Base-by-base conservation (phyloP, 306 rosid species). In the Rubus idaeus region DNA sequence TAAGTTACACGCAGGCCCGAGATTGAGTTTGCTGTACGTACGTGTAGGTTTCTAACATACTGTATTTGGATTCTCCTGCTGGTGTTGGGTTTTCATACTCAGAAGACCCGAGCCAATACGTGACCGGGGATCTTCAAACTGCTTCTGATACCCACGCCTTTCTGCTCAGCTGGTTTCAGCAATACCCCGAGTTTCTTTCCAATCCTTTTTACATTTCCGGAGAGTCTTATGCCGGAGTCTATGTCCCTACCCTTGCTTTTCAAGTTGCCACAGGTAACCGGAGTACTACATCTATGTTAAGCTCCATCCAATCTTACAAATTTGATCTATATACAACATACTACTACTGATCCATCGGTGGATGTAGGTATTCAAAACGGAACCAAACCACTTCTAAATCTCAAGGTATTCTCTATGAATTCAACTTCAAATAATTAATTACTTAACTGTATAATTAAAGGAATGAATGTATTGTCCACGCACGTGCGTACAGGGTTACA, bases 171-270 rank as follows among this genome's bases (percentile, higher is more conserved):
- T 90, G 98, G 98, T 89, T 91, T 82, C 49, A 84, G 80, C 82
- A 78, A 80, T 93, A 78, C 76, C 91, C 90, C 18, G 93, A 93
- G 87, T 93, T 89, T 49, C 81, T 74, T 57, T 41, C 83, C 41
- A 93, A 93, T 77, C 91, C 93, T 60, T 87, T 93, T 79, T 91
- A 82, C 77, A 81, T 89, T 64, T 18, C 93, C 67, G 95, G 98
- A 39, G 98, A 93, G 88, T 93, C 94, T 45, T 93, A 77, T 78
- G 98, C 89, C 37, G 93, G 98, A 82, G 66, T 93, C 51, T 93
- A 93, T 76, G 90, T 93, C 47, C 98, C 96, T 39, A 90, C 96
- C 62, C 86, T 93, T 63, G 91, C 94, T 62, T 79, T 57, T 65
- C 79, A 89, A 78, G 83, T 91, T 41, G 89, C 75, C 7, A 77